A percentile compares a stretch with the other conserved stretches of the same genome.
Evolutionary conservation across 441 rosid genomes (phyloP).

Genomic region (Geranium incanum): DNA sequence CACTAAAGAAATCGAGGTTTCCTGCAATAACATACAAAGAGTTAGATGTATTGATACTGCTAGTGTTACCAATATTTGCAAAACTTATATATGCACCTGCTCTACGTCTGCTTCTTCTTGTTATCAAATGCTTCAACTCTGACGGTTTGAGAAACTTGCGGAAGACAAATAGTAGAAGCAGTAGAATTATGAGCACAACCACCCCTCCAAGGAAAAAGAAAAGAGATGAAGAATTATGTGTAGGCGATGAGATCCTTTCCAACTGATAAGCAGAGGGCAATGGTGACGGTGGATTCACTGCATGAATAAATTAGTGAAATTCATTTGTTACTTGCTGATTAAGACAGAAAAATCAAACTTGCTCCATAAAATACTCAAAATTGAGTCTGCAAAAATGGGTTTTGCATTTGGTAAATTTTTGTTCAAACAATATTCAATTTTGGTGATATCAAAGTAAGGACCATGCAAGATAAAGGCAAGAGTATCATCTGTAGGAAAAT

Average conservation of each 20-base stretch:
- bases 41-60: background rate
- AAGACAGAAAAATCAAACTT: too few relatives aligned
- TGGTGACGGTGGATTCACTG: slow-evolving; percentile 23
- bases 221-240: slow-evolving; percentile 20
- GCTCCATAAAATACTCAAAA: too few relatives aligned
- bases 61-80: too few relatives aligned
- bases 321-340: too few relatives aligned
- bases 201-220: slow-evolving; percentile 40
- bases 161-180: slow-evolving; percentile 27
- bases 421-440: too few relatives aligned
- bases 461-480: too few relatives aligned
- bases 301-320: slow-evolving; percentile 1
- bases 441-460: too few relatives aligned
- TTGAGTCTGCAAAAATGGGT: too few relatives aligned
- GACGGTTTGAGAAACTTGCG: slow-evolving; percentile 31
- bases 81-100: slow-evolving; percentile 19
- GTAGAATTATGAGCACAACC: slow-evolving; percentile 29
- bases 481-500: too few relatives aligned
- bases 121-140: slow-evolving; percentile 19
- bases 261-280: too few relatives aligned
- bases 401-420: too few relatives aligned
- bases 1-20: slow-evolving; percentile 32
- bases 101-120: slow-evolving; percentile 4
- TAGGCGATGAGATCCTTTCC: too few relatives aligned
- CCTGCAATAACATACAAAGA: slow-evolving; percentile 18